Evolutionary conservation across 1,284 basidiomycete species (phyloP), one percentile per base, ranked within the genome.

Genomic region (Polyporus tsugae): DNA sequence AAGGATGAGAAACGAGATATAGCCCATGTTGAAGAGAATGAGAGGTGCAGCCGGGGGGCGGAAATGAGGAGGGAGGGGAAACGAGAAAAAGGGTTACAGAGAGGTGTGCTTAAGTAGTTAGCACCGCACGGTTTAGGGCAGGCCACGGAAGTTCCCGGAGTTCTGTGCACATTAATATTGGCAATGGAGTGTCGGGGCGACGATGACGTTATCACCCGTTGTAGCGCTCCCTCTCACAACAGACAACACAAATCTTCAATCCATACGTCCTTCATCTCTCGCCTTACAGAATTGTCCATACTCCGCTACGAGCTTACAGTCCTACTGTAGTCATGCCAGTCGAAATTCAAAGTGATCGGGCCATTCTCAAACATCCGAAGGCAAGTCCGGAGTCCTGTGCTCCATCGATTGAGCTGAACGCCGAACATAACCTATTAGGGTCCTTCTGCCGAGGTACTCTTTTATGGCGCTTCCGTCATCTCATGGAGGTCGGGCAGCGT

Each of bases 391-490:
- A 11, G 1, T 35, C 41, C 10, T 25, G 11, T 17, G 6, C 22
- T 6, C 17, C 55, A 9, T 22, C 41, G 33, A 63, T 38, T 60
- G 25, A 66, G 60, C 69, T 61, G 46, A 58, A 22, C n/a, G 60
- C 35, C 59, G 42, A 53, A 38, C 55, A 38, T 10, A 70, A 46
- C 35, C 25, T 62, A 95, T 25, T 62, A 95, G 93, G 94, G 94
- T 36, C 79, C 93, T 11, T 87, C 85, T 39, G 90, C 81, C 1
- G 89, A 93, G 78, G 85, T 96, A 69, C 82, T 94, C 15, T 80
- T 91, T 41, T 96, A 92, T 74, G 95, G 95, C 5, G 95, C 95
- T 1, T 94, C 94, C 0, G 85, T 97, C 58, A 83, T 93, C 60
- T 95, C 93, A 1, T 92, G 91, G 89, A 94, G 91, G 78, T 80